Evolutionary conservation across 1,284 basidiomycete genomes (phyloP), one percentile per base, ranked within the genome.

Genomic region (Sporisorium scitamineum): DNA sequence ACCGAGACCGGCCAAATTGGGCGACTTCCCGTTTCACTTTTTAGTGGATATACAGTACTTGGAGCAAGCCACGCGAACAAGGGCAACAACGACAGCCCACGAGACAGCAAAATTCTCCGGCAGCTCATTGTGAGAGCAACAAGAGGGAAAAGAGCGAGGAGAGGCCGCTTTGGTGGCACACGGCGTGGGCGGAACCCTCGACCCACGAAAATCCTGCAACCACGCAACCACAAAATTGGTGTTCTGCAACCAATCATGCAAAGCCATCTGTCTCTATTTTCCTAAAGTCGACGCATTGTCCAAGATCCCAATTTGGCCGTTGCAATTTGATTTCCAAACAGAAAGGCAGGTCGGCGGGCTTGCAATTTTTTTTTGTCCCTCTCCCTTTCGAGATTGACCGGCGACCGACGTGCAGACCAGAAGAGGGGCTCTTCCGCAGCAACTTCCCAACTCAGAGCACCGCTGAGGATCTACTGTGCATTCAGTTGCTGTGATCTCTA

Each of bases 361-460:
- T 7, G 8, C n/a, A 42, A 20, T 42, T 42, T 16, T 20, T 42
- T n/a, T n/a, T n/a, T n/a, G n/a, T n/a, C n/a, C n/a, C n/a, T 8
- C n/a, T 20, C n/a, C 14, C n/a, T 39, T 39, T 39, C 11, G 7
- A 29, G 56, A 60, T 65, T 54, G 56, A 60, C 63, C 63, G 52
- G 56, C 53, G 57, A 65, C 24, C 47, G 54, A 62, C 14, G 32
- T 44, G 48, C 37, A 45, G 26, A 31, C 13, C n/a, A n/a, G n/a
- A n/a, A n/a, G n/a, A 44, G 26, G 24, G n/a, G 1, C 14, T 27
- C 13, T 24, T 16, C 16, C 20, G 32, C 31, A n/a, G 16, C 16
- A 18, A 5, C 4, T 18, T 39, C 37, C 16, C 18, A n/a, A 39
- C 37, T 39, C 16, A 39, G 37, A 39, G 34, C 3, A 14, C n/a